phyloP scores from a whole-genome alignment of 1,139 yeast species.

The Petasospora fabianii region DNA sequence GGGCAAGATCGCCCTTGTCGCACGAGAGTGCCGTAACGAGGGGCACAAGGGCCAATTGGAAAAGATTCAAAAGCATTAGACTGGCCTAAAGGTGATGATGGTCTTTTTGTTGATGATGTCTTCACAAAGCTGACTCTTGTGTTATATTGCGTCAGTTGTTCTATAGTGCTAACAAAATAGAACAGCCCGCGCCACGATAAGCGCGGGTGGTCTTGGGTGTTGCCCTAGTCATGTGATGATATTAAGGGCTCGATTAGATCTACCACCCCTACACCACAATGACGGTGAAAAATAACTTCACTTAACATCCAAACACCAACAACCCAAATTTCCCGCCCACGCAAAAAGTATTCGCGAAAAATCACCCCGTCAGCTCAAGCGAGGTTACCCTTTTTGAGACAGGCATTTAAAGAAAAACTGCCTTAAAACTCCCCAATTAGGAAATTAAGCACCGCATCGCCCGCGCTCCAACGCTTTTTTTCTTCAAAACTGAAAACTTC shows the following conservation, averaged over 20 bases:
- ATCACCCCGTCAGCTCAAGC: no score
- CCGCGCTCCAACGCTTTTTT: slow-evolving; percentile 4
- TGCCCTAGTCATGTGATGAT: slow-evolving; percentile 3
- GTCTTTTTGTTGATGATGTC: not conserved
- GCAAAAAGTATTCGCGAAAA: slow-evolving; percentile 2
- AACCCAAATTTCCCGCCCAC: not conserved
- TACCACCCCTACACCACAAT: slow-evolving; percentile 13
- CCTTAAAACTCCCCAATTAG: slow-evolving; percentile 10
- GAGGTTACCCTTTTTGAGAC: no score
- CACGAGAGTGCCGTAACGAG: slow-evolving; percentile 16
- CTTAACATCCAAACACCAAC: slow-evolving; percentile 6
- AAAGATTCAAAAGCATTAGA: not conserved
- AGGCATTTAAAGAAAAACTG: slow-evolving; percentile 4
- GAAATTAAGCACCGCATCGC: slow-evolving; percentile 4
- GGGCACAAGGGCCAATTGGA: slow-evolving; percentile 2
- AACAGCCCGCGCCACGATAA: not conserved
- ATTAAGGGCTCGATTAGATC: not conserved
- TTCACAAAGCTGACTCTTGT: no score
- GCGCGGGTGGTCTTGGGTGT: slow-evolving; percentile 1
- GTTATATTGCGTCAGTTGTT: no score
- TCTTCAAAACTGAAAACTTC: slow-evolving; percentile 10
- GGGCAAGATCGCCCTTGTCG: slow-evolving; percentile 16
- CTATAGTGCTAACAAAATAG: no score
- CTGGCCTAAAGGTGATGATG: not conserved
- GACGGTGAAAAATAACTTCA: slow-evolving; percentile 9